Evolutionary conservation across 129 eudicot species (phyloP), one percentile per base, ranked within the genome.

Genomic region (Flaveria ramosissima): DNA sequence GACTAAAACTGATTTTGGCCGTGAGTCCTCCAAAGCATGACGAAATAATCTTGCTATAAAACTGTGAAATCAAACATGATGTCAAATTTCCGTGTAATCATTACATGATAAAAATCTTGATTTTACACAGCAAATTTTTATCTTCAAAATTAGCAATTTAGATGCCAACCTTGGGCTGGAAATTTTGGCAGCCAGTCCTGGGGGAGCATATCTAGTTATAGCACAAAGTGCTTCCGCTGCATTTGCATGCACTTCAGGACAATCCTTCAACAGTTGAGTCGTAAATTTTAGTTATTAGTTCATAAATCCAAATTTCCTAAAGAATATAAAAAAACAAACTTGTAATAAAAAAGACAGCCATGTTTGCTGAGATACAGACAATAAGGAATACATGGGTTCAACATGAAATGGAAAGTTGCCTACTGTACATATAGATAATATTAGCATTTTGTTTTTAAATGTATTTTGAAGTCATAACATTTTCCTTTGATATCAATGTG

Each of bases 211-310:
- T 80, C 97, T 88, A 45, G 97, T 86, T 47, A 89, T 87, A 70
- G 98, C 90, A 86, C 96, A 91, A 56, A 94, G 92, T 14, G 90
- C 85, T 85, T 94, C 97, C 68, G 98, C 97, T 74, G 97, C 98
- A 85, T 94, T 94, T 24, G 92, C 97, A 94, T 94, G 98, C 77
- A 94, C 98, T 87, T 91, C 96, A 45, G 98, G 96, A 62, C 80
- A 94, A 86, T 94, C 98, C 98, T 94, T 87, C 77, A 78, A 72
- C 3, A 80, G 46, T 57, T n/a, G 41, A 39, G 46, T 84, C 50
- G 72, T 57, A 65, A 36, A 61, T 7, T 63, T 77, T 53, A 46
- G 43, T 53, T 70, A 47, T 56, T 52, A 72, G 39, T 83, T 72
- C 12, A 66, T 41, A 60, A 42, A 60, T 51, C 46, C 36, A 74